phyloP scores from a whole-genome alignment of 1,284 basidiomycete genomes.

The Moniliophthora roreri region DNA sequence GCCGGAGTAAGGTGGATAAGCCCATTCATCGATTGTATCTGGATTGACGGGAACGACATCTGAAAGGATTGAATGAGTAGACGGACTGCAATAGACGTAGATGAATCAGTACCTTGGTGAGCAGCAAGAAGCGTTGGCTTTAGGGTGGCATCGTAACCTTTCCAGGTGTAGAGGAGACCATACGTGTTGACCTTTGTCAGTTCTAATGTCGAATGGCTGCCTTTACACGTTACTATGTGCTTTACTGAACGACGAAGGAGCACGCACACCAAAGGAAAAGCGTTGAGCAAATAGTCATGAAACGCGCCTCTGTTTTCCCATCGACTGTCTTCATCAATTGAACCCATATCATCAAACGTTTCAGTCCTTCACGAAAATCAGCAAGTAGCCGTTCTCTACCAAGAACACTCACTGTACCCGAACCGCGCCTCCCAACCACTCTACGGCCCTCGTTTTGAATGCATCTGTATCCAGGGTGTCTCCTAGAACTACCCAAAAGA shows the following conservation, averaged over 20 bases:
- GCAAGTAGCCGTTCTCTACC: conserved; percentile 54
- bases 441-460: conserved; percentile 47
- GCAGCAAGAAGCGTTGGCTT: conserved; percentile 70
- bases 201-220: conserved; percentile 52
- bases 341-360: conserved; percentile 47
- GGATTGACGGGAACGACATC: conserved; percentile 72
- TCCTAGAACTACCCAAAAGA: conserved; percentile 41
- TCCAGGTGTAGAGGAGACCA: conserved; percentile 69
- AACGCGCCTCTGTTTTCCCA: conserved; percentile 52
- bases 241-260: background rate
- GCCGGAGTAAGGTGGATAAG: conserved; percentile 63
- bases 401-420: conserved; percentile 36
- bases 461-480: conserved; percentile 38
- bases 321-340: conserved; percentile 47
- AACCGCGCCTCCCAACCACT: conserved; percentile 57
- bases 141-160: conserved; percentile 56
- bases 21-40: conserved; percentile 55
- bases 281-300: conserved; percentile 44
- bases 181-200: conserved; percentile 65
- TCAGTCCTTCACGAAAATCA: conserved; percentile 72
- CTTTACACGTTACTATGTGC: background rate
- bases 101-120: conserved; percentile 55
- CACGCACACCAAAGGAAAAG: conserved; percentile 50
- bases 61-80: conserved; percentile 17
- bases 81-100: background rate